Conservation (phyloP, 2,329 filamentous ascomycete species). For the Leptosphaerulina australis region DNA sequence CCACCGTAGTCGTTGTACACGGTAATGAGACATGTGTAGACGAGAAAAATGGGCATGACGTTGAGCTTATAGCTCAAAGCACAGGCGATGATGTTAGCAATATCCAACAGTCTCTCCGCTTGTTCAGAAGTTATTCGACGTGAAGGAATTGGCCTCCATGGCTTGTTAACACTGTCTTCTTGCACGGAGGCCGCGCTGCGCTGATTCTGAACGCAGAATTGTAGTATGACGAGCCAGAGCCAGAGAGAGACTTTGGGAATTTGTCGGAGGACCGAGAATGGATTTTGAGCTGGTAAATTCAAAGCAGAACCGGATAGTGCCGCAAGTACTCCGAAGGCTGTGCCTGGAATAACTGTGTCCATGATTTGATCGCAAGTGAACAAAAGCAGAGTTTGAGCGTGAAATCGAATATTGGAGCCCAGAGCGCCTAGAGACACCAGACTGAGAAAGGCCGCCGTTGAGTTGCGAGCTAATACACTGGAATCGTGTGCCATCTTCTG, state of each 20-base stretch:
- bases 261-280: conserved; percentile 5
- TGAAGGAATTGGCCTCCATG: conserved; percentile 44
- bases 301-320: conserved; percentile 18
- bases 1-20: conserved; percentile 43
- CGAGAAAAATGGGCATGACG: conserved; percentile 21
- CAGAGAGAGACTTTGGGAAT: conserved; percentile 9
- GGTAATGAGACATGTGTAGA: conserved; percentile 25
- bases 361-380: conserved; percentile 14
- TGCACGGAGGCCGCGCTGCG: conserved; percentile 38
- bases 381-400: neutral
- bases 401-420: neutral
- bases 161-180: conserved; percentile 53
- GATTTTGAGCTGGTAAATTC: conserved; percentile 14
- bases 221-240: conserved; percentile 49
- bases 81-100: neutral
- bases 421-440: no score
- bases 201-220: conserved; percentile 51
- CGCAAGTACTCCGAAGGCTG: conserved; percentile 16
- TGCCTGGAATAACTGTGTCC: conserved; percentile 21
- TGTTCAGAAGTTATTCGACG: conserved; percentile 27
- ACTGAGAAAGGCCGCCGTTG: no score
- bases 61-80: conserved; percentile 13
- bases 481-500: no score
- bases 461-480: no score
- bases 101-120: conserved; percentile 22